Percentiles rank a stretch among this genome's conserved stretches.
Evolutionary conservation across 2,329 filamentous ascomycete genomes (phyloP).

Genomic region (Fusarium pilosicola): DNA sequence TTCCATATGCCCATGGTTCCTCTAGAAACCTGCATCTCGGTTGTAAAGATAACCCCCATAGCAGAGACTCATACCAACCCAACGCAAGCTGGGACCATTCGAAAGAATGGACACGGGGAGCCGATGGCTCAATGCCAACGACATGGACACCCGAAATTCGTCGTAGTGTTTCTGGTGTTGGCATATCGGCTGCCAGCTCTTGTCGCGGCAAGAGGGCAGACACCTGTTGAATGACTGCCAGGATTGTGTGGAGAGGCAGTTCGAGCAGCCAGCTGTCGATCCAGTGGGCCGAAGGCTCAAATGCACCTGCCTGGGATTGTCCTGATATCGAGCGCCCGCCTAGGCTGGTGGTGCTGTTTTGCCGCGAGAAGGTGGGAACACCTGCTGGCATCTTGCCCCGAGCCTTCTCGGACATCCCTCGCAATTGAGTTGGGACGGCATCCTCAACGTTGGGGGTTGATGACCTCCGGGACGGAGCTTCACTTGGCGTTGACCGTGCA

Average conservation of each 20-base stretch:
- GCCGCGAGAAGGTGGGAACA: constrained; percentile 82
- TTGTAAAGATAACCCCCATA: constrained; percentile 94
- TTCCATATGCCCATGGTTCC: constrained; percentile 96
- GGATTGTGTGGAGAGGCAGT: constrained; percentile 85
- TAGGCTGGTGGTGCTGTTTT: constrained; percentile 88
- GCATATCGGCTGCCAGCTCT: constrained; percentile 55
- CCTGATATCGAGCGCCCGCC: constrained; percentile 70
- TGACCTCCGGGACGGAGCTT: constrained; percentile 71
- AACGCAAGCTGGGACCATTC: constrained; percentile 92
- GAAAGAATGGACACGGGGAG: constrained; percentile 85
- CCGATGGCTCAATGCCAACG: constrained; percentile 77
- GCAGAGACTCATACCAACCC: constrained; percentile 93
- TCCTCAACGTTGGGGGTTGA: constrained; percentile 78
- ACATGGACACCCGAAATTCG: constrained; percentile 71
- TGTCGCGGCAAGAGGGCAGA: constrained; percentile 65
- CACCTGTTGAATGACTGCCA: constrained; percentile 78
- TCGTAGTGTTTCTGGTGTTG: constrained; percentile 59
- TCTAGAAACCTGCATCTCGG: constrained; percentile 87
- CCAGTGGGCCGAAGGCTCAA: constrained; percentile 85
- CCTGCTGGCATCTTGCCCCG: constrained; percentile 94
- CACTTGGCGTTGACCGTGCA: constrained; percentile 71
- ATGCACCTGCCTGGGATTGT: constrained; percentile 67
- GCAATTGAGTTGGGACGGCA: constrained; percentile 81
- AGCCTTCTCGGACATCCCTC: constrained; percentile 97
- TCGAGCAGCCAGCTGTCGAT: constrained; percentile 95